Evolutionary conservation across 345 rosid genomes (phyloP).

Genomic region (Arabis hirsuta): DNA sequence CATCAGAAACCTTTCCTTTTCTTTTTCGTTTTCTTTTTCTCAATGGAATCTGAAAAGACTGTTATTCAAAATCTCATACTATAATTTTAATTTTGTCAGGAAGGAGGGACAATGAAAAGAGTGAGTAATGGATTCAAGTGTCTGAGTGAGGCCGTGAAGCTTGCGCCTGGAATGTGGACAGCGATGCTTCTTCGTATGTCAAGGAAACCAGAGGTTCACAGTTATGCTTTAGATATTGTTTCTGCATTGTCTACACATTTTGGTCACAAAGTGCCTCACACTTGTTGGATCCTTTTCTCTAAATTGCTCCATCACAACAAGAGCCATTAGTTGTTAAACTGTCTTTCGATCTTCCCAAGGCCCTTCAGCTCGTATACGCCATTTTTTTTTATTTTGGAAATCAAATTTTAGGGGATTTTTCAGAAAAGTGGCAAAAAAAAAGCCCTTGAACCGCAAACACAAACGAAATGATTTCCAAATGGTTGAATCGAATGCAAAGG

Average conservation of each 20-base stretch:
- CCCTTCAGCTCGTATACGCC: too few relatives aligned
- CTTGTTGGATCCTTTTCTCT: constrained; percentile 66
- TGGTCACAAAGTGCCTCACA: constrained; percentile 57
- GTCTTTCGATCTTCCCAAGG: neutral
- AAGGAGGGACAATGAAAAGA: constrained; percentile 50
- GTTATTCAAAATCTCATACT: neutral
- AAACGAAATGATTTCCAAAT: too few relatives aligned
- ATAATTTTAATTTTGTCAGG: constrained; percentile 43
- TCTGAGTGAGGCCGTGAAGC: constrained; percentile 62
- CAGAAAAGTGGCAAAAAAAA: neutral
- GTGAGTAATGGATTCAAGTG: constrained; percentile 61
- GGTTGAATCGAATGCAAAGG: too few relatives aligned
- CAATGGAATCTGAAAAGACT: neutral
- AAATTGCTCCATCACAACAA: constrained; percentile 52
- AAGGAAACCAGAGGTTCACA: constrained; percentile 63
- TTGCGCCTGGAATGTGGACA: constrained; percentile 85
- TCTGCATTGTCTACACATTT: constrained; percentile 58
- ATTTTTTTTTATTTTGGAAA: too few relatives aligned
- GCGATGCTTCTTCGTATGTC: constrained; percentile 71
- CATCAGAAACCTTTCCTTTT: neutral
- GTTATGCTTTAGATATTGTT: constrained; percentile 56
- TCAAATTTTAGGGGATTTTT: too few relatives aligned
- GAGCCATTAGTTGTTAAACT: constrained; percentile 16
- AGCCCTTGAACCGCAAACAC: too few relatives aligned
- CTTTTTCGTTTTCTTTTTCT: neutral